Evolutionary conservation across 148 eudicot species (phyloP).

Genomic region (Cornus controversa): DNA sequence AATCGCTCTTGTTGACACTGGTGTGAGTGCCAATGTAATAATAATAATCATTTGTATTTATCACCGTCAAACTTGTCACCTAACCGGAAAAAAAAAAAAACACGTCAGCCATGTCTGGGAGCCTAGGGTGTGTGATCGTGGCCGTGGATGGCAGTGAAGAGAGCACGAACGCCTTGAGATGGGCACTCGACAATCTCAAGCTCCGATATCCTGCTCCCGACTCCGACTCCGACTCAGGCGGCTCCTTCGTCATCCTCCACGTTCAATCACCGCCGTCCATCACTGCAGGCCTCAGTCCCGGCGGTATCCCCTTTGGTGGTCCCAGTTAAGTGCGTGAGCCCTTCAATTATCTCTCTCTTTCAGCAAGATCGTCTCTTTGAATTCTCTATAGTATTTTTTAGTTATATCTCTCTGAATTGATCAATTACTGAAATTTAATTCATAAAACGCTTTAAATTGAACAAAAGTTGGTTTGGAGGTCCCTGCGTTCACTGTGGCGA

Average conservation of each 20-base stretch:
- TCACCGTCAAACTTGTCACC: too few species aligned
- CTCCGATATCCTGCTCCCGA: constrained; percentile 38
- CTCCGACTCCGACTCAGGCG: constrained; percentile 16
- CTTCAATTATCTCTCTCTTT: too few species aligned
- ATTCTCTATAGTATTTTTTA: too few species aligned
- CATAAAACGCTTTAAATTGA: too few species aligned
- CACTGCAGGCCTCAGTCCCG: constrained; percentile 69
- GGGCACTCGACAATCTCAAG: constrained; percentile 71
- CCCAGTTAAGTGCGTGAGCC: constrained; percentile 51
- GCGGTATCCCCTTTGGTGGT: constrained; percentile 81
- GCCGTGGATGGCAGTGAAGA: constrained; percentile 89
- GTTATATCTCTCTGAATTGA: neutral
- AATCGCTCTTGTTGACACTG: too few species aligned
- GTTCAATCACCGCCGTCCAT: constrained; percentile 83
- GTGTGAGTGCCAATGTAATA: too few species aligned
- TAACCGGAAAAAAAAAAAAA: too few species aligned
- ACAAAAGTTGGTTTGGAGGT: constrained; percentile 57
- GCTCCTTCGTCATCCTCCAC: constrained; percentile 47
- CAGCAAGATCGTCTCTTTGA: too few species aligned
- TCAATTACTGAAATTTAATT: neutral
- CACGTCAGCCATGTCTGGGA: constrained; percentile 28
- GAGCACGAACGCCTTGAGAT: constrained; percentile 73
- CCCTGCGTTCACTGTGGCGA: constrained; percentile 77
- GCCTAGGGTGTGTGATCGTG: constrained; percentile 52
- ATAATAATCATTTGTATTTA: too few species aligned